phyloP scores from a whole-genome alignment of 2,329 filamentous ascomycete genomes.

The Emericellopsis atlantica region DNA sequence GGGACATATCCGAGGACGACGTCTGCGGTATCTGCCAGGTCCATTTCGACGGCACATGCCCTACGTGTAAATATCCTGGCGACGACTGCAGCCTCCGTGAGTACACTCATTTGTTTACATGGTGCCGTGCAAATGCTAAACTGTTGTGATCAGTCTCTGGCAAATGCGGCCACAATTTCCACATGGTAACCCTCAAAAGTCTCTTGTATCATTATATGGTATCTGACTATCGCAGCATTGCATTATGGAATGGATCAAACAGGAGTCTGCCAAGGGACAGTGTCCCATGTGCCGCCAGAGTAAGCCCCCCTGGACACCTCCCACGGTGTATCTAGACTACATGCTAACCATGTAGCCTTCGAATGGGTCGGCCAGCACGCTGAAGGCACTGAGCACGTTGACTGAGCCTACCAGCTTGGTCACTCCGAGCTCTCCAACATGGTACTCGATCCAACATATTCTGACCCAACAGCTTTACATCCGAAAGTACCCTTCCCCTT shows the following conservation, averaged over 20 bases:
- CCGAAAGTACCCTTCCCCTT: constrained; percentile 8
- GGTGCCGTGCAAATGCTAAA: not conserved
- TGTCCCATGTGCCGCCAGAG: constrained; percentile 98
- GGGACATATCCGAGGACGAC: constrained; percentile 95
- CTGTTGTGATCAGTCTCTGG: constrained; percentile 58
- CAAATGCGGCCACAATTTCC: constrained; percentile 94
- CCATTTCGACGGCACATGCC: constrained; percentile 94
- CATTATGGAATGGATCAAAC: constrained; percentile 90
- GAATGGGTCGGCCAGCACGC: constrained; percentile 26
- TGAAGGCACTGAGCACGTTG: constrained; percentile 14
- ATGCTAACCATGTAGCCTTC: constrained; percentile 16
- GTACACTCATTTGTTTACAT: constrained; percentile 18
- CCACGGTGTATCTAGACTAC: constrained; percentile 1
- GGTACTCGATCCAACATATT: no score
- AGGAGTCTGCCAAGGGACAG: constrained; percentile 83
- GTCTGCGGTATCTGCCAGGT: constrained; percentile 98
- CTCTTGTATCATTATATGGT: no score
- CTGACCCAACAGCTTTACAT: not conserved
- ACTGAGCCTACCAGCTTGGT: constrained; percentile 7
- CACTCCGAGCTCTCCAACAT: not conserved
- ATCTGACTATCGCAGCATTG: constrained; percentile 55
- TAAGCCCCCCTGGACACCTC: constrained; percentile 24
- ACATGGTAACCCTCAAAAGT: constrained; percentile 47
- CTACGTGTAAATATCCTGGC: constrained; percentile 93
- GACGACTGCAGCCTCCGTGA: constrained; percentile 87